phyloP scores from a whole-genome alignment of 345 rosid species.

The Schrenkiella parvula region DNA sequence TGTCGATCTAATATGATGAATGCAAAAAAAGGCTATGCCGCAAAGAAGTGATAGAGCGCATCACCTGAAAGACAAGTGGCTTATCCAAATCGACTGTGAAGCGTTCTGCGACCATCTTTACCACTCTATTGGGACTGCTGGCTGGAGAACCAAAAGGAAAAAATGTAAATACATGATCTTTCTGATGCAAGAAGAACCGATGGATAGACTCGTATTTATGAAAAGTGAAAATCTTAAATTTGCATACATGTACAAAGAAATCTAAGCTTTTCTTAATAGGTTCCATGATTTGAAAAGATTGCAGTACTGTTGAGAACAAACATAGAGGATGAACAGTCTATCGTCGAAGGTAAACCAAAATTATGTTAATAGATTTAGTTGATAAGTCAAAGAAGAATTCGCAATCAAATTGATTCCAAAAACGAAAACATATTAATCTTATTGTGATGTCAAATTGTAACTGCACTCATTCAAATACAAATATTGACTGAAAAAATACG shows the following conservation, averaged over 20 bases:
- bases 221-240: neutral
- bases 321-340: neutral
- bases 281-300: neutral
- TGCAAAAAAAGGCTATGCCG: neutral
- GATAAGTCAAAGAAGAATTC: neutral
- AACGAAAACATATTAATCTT: neutral
- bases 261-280: neutral
- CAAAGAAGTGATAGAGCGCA: neutral
- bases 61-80: constrained; percentile 93
- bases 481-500: neutral
- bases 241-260: neutral
- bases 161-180: neutral
- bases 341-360: neutral
- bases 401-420: neutral
- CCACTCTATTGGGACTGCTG: constrained; percentile 21
- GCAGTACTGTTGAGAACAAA: neutral
- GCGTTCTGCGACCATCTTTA: constrained; percentile 74
- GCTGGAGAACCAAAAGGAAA: neutral
- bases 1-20: neutral
- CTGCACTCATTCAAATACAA: neutral
- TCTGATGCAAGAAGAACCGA: neutral
- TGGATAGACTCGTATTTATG: neutral
- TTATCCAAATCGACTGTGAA: constrained; percentile 81
- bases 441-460: neutral
- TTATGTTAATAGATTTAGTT: neutral